Base-by-base conservation (phyloP, 2,329 filamentous ascomycete species). In the Pseudocercospora vitis region DNA sequence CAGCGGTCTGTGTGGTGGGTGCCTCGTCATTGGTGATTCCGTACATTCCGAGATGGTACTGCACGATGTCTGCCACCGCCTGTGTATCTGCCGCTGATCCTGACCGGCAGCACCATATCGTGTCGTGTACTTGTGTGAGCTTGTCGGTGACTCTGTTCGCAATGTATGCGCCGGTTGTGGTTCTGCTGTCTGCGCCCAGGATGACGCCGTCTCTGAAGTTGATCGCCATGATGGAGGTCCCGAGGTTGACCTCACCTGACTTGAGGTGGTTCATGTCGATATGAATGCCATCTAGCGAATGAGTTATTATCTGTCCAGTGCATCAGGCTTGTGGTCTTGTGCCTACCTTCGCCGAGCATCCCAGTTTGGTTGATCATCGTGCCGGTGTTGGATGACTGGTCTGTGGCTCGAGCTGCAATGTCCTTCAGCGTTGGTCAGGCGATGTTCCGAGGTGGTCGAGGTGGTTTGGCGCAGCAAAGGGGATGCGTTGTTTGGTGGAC, bases 81-180 rank as follows among this genome's bases (percentile, higher is more conserved):
- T 99, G 94, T 55, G 94, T 99, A 71, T 99, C 94, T 63, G 94
- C 94, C 26, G 94, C 94, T 21, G 94, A 99, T 48, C 94, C 94
- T 57, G 94, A 97, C 69, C 94, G 87, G 79, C 94, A 99, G 79
- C 94, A 99, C 94, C 94, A 99, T 76, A 99, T 97, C 55, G 92
- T 97, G 75, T 99, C 94, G 77, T 95, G 89, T 57, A 99, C 92
- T 79, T 91, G 88, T 68, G 94, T 99, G 72, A 99, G 85, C 81
- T 99, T 99, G 82, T 99, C 94, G 61, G 94, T 99, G 63, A 99
- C 94, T 80, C 94, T 87, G 76, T 99, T 99, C 67, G 94, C 94
- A 71, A 99, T 97, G 81, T 97, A 99, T 66, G 92, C 86, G 68
- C 94, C 94, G 51, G 92, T 99, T 42, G 94, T 99, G 63, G 94